Evolutionary conservation across 108 stramenopile species (phyloP), one percentile per base, ranked within the genome.

Genomic region (Nannochloropsis gaditana): DNA sequence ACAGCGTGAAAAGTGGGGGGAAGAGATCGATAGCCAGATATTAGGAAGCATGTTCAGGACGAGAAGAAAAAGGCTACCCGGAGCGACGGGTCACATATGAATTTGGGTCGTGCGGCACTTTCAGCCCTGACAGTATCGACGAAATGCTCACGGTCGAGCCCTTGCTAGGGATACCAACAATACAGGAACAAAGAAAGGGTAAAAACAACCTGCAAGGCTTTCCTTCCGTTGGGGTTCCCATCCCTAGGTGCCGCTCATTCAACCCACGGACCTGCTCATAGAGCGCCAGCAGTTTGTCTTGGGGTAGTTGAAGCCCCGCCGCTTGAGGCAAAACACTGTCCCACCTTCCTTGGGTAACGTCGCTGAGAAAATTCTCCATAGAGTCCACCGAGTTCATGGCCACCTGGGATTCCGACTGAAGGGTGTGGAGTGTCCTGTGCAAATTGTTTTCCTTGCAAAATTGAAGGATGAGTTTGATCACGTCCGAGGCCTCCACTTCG

Each of bases 361-460:
- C 92, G 31, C 44, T 43, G 82, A 82, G 44, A n/a, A 92, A 84
- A 44, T 82, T 83, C 9, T 91, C 92, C 45, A 88, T 79, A 43
- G 44, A 47, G 44, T 88, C 89, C 44, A 92, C 91, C 9, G 92
- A 88, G 86, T 92, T 91, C n/a, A 92, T 86, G 42, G 84, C 45
- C 9, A 92, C 90, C 45, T 81, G 89, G 6, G 89, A 50, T 86
- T 93, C 92, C 15, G 80, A 42, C 81, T 93, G 91, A 41, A 92
- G 89, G 21, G 86, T 21, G n/a, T 79, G 47, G 41, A 92, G 81
- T 17, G 91, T 87, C 43, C 45, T 45, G 42, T 44, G 59, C 47
- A 93, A 84, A 44, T 90, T 84, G 79, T 91, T 82, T 59, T 93
- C 93, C 88, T 89, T 80, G 50, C 92, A 80, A 73, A 92, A 93